Evolutionary conservation across 768 basidiomycete species (phyloP).

Genomic region (Suillus brevipes): DNA sequence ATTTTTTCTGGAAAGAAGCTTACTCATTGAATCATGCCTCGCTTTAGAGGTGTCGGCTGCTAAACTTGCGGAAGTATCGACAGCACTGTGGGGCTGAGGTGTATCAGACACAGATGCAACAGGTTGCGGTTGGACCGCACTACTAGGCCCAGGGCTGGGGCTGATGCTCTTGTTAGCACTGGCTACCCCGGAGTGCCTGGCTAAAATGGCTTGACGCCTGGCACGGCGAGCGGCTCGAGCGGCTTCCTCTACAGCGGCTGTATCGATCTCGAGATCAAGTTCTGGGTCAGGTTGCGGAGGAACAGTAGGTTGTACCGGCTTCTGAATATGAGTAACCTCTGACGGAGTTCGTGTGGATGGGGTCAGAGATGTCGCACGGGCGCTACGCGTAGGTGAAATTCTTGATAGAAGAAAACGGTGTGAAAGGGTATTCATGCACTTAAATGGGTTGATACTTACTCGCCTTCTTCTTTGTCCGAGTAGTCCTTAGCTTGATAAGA

Average conservation of each 20-base stretch:
- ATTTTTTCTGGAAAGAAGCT: constrained; percentile 4
- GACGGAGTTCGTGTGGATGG: constrained; percentile 24
- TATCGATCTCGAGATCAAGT: constrained; percentile 57
- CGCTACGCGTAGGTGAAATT: constrained; percentile 60
- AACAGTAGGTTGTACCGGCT: constrained; percentile 17
- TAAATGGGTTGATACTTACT: constrained; percentile 60
- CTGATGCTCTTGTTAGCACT: constrained; percentile 46
- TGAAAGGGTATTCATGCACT: constrained; percentile 12
- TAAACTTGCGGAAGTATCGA: constrained; percentile 32
- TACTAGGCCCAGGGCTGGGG: constrained; percentile 64
- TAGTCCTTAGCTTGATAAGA: constrained; percentile 31
- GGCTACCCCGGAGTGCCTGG: constrained; percentile 62
- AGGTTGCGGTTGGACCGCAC: constrained; percentile 70
- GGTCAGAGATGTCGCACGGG: constrained; percentile 23
- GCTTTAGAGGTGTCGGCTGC: constrained; percentile 12
- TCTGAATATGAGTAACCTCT: constrained; percentile 14
- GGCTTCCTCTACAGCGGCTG: constrained; percentile 52
- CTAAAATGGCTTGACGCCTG: constrained; percentile 72
- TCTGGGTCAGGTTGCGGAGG: constrained; percentile 38
- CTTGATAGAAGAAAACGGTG: constrained; percentile 34
- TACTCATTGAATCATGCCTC: constrained; percentile 27
- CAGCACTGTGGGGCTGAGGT: constrained; percentile 52
- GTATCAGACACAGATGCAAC: constrained; percentile 62
- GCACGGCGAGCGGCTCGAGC: constrained; percentile 69
- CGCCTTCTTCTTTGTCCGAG: constrained; percentile 86